Evolutionary conservation across 2,329 filamentous ascomycete species (phyloP).

Genomic region (Pyrenochaeta sp.): DNA sequence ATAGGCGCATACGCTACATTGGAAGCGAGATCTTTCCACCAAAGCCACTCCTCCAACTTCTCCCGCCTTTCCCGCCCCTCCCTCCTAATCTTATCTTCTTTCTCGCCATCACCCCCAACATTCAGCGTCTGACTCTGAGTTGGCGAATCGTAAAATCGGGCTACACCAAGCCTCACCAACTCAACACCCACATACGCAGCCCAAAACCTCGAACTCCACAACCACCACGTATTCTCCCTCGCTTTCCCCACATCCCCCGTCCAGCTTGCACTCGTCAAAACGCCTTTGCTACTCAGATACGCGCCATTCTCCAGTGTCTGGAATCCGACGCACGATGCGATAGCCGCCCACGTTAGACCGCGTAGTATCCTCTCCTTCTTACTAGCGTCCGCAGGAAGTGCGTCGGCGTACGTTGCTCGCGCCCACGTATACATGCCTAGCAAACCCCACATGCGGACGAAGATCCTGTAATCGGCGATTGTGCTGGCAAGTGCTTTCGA

Average conservation of each 20-base stretch:
- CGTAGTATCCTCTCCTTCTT: conserved; percentile 40
- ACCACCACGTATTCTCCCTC: conserved; percentile 68
- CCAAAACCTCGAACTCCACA: conserved; percentile 84
- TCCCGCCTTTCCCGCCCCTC: conserved; percentile 37
- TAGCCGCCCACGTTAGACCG: conserved; percentile 71
- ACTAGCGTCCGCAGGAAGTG: conserved; percentile 28
- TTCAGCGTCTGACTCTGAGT: conserved; percentile 22
- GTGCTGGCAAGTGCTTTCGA: conserved; percentile 66
- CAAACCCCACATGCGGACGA: conserved; percentile 78
- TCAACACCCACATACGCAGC: conserved; percentile 79
- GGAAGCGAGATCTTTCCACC: conserved; percentile 72
- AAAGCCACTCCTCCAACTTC: conserved; percentile 53
- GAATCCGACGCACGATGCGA: conserved; percentile 72
- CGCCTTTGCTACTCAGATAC: conserved; percentile 77
- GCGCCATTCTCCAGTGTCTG: conserved; percentile 85
- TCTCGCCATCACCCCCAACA: conserved; percentile 52
- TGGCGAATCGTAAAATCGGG: conserved; percentile 42
- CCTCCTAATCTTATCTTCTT: conserved; percentile 56
- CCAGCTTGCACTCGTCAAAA: conserved; percentile 63
- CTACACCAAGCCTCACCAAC: conserved; percentile 67
- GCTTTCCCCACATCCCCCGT: conserved; percentile 54
- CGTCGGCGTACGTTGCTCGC: conserved; percentile 50
- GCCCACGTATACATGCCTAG: conserved; percentile 77
- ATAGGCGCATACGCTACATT: conserved; percentile 82
- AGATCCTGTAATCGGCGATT: conserved; percentile 75